Evolutionary conservation across 768 basidiomycete genomes (phyloP), one percentile per base, ranked within the genome.

Genomic region (Suillus occidentalis): DNA sequence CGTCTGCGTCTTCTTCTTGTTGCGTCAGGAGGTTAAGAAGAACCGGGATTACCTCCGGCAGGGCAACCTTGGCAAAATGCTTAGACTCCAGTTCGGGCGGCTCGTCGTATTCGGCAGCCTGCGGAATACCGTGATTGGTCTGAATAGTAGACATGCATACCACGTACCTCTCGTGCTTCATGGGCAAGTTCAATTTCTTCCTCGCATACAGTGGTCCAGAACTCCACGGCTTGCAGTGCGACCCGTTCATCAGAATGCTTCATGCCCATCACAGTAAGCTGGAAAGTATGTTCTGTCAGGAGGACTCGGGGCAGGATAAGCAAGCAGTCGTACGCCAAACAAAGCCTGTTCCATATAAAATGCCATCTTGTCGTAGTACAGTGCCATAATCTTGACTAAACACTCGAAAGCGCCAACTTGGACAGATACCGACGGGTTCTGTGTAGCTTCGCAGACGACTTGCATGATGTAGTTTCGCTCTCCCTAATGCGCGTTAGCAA

Each of bases 401-500:
- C 92, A 95, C 75, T 97, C 95, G 72, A 97, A 99, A 6, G 97
- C 91, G 37, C 89, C 94, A n/a, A 97, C 91, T 81, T 99, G 97
- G 42, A 99, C 95, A 42, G 84, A 77, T 3, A 91, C 87, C 2
- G 88, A 78, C 1, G 84, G 66, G 70, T 89, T 95, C 76, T 99
- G 97, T 0, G 97, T 99, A 0, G 97, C 97, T 74, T 99, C 97
- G 75, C 97, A 99, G 20, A 99, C 93, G 50, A 99, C 95, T 81
- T 99, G 97, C 97, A 99, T 99, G 78, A 99, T 99, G 81, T 97
- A 99, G 79, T 99, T 99, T 57, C 97, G 88, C 78, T 99, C 97
- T 70, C 97, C 97, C 95, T 99, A 72, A 14, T 65, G 31, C 10
- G 6, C 10, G 6, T 42, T 9, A 59, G 28, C 10, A 42, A 18